phyloP scores from a whole-genome alignment of 1,284 basidiomycete species.

The Irpex sp. region DNA sequence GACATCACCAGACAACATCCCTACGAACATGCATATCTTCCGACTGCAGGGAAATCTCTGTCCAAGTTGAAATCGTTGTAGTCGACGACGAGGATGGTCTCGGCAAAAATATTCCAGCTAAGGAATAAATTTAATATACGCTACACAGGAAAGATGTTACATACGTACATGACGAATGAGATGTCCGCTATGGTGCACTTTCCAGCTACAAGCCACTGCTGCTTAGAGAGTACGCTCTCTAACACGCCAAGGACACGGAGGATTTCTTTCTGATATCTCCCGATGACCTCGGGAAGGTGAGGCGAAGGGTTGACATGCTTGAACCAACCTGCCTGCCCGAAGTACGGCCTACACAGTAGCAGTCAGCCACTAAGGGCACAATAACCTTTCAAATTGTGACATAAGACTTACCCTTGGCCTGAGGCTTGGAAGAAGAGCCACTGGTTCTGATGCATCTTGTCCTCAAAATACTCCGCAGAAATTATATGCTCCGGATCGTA shows the following conservation, averaged over 20 bases:
- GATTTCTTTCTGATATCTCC: slow-evolving; percentile 27
- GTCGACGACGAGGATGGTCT: slow-evolving; percentile 2
- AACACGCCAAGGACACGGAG: slow-evolving; percentile 26
- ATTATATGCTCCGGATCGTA: slow-evolving; percentile 59
- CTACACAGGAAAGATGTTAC: neutral
- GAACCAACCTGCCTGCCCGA: slow-evolving; percentile 2
- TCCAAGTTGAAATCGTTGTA: slow-evolving; percentile 9
- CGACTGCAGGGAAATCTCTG: slow-evolving; percentile 8
- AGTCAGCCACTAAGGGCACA: too few species aligned
- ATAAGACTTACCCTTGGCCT: slow-evolving; percentile 5
- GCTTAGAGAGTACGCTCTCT: slow-evolving; percentile 19
- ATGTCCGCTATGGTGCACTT: slow-evolving; percentile 16
- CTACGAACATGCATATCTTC: neutral
- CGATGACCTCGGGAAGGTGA: slow-evolving; percentile 9
- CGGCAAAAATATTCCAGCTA: slow-evolving; percentile 9
- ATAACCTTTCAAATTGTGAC: neutral
- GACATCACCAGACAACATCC: neutral
- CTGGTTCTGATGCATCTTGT: slow-evolving; percentile 5
- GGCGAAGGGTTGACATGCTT: neutral
- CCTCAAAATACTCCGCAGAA: slow-evolving; percentile 38
- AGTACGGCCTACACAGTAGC: neutral
- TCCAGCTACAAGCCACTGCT: slow-evolving; percentile 13
- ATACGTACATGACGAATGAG: slow-evolving; percentile 6
- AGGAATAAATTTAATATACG: neutral
- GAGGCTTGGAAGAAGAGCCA: slow-evolving; percentile 12